Evolutionary conservation across 768 basidiomycete species (phyloP), one percentile per base, ranked within the genome.

Genomic region (Lyophyllum atratum): DNA sequence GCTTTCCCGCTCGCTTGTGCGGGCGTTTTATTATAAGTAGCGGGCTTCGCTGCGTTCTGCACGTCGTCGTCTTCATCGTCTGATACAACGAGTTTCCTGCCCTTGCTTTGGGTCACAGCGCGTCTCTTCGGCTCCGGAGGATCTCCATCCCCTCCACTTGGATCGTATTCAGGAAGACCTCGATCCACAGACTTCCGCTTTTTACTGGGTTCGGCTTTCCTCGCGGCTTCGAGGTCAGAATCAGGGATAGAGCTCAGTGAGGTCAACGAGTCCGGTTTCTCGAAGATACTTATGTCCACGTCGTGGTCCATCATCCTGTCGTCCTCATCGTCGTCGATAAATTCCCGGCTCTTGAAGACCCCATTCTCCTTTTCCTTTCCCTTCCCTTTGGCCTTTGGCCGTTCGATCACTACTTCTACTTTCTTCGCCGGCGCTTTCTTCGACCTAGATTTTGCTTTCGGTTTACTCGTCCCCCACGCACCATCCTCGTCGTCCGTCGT

Each of bases 341-440:
- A 75, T 60, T 79, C 79, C n/a, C 70, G 66, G 60, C 78, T 80
- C 60, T 76, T 78, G 71, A 74, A 77, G 6, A 60, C 66, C 49
- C 74, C 70, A 56, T 69, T 68, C 52, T 68, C 66, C 34, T 67
- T 66, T 24, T 59, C 62, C 39, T 64, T 70, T 34, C 63, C 70
- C 48, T 72, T 73, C 44, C 55, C 60, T 50, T 70, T 71, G 39
- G 63, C 64, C 58, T 64, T 69, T 19, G 64, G 45, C 33, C 39
- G 34, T 51, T 59, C 54, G 26, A 57, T 52, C 37, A 58, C 42
- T 54, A 56, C 64, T 12, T 64, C 62, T 21, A 31, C 52, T 44
- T 65, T 70, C 53, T 59, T 66, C 58, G 70, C 70, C 53, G 64
- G 62, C 19, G 61, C 66, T 58, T 66, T 68, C 54, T 64, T 74